Evolutionary conservation across 1,284 basidiomycete species (phyloP), one percentile per base, ranked within the genome.

Genomic region (Irpex sp.): DNA sequence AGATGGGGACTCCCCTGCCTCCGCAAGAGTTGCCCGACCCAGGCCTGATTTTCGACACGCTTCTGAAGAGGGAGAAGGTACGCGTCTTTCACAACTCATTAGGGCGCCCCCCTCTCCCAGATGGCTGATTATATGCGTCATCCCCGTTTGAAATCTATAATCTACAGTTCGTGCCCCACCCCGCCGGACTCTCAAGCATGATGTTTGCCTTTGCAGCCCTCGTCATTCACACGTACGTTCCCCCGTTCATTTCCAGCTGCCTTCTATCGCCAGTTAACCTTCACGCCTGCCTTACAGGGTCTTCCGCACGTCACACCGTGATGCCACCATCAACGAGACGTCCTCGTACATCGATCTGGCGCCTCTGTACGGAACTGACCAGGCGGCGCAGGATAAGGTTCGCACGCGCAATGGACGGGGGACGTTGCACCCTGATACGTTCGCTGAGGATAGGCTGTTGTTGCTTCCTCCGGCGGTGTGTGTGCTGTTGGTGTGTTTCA

Each of bases 331-430:
- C 71, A 96, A 96, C 75, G 84, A 93, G 70, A 94, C 94, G 5
- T 92, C 91, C 0, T 91, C 91, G 9, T 96, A 96, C 70, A 87
- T 95, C 65, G 94, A 96, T 69, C 83, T 96, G 1, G 83, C 86
- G 6, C 92, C 91, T 0, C 75, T 94, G 31, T 95, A 94, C 69
- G 93, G 92, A 1, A 81, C 86, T 55, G 83, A 84, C 66, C 80
- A 87, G 67, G 78, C 75, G n/a, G 80, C 78, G 9, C 89, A 90
- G 71, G 74, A 89, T 65, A 78, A 79, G 67, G 80, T 95, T 35
- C 85, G 89, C 35, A 75, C 77, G 55, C 81, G 81, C 59, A 79
- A 90, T 65, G 91, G 91, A 9, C 81, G 83, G 21, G 92, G 92
- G 0, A 72, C 80, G 26, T 77, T 95, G 1, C 77, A 81, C 65